Evolutionary conservation across 2,329 filamentous ascomycete genomes (phyloP), one percentile per base, ranked within the genome.

Genomic region (Cordyceps militaris): DNA sequence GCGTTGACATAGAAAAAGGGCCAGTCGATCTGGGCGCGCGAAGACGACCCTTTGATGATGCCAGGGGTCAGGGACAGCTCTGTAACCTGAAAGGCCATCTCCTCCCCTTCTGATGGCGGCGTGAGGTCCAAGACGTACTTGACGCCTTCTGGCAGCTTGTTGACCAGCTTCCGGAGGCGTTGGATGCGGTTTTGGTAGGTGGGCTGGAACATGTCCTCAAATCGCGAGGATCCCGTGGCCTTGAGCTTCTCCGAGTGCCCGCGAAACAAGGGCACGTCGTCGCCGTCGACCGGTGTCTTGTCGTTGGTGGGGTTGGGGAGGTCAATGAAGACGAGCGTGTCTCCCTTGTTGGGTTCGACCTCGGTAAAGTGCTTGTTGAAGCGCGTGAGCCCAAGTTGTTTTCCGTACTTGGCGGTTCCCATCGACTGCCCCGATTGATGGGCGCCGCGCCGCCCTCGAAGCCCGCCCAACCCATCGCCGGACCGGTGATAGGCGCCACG

Each of bases 121-220:
- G 84, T 87, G 13, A 88, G 73, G 62, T 89, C 84, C 36, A 89
- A 64, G 19, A 87, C 71, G 61, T 80, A 87, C 58, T 77, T 76
- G 64, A 87, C 70, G 0, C 75, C 78, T 2, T 69, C 62, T 0
- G 72, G 73, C 10, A 75, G 64, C 14, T 64, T 65, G 24, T 70
- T 70, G 38, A 64, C 64, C 36, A 73, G 62, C 43, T 70, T 70
- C 21, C 70, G 70, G 14, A 71, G 73, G 23, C 76, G 70, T 38
- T 65, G 67, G 16, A 71, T 64, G 5, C 72, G 72, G 24, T 69
- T 71, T 62, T 79, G 76, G 10, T 71, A 70, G 8, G 69, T 68
- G 0, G 75, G 73, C 11, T 66, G 67, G 3, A 83, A 68, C 66
- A 79, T 72, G 2, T 72, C 68, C n/a, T 64, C 63, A 55, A 84